Conservation (phyloP, 176 grass and related monocot genomes). For the Carex parvula region DNA sequence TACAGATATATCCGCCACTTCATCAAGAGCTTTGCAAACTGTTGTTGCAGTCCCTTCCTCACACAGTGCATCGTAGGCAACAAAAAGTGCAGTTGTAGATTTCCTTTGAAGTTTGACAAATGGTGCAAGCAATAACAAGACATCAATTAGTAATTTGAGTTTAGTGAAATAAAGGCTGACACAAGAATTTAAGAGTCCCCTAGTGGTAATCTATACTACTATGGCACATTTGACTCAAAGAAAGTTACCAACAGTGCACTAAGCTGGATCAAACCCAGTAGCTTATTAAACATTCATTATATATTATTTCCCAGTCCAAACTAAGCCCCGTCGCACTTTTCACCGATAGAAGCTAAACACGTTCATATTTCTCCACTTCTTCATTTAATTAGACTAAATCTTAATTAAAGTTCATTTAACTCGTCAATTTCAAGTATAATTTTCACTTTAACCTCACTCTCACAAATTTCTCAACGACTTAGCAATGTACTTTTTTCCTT, state of each 20-base stretch:
- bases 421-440: neutral
- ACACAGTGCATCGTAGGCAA: conserved; percentile 86
- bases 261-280: neutral
- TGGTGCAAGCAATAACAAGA: conserved; percentile 22
- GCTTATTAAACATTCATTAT: too few species aligned
- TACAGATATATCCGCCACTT: conserved; percentile 89
- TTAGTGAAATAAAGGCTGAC: neutral
- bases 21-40: conserved; percentile 88
- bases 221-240: neutral
- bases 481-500: neutral
- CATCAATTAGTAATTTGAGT: neutral
- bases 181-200: neutral
- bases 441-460: neutral
- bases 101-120: conserved; percentile 38
- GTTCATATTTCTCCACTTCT: too few species aligned
- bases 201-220: neutral
- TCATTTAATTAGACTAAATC: too few species aligned
- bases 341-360: too few species aligned
- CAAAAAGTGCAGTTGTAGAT: conserved; percentile 88
- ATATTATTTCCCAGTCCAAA: too few species aligned
- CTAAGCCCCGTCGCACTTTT: too few species aligned
- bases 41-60: conserved; percentile 94
- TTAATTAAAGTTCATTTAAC: neutral
- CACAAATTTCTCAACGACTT: neutral
- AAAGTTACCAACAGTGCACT: neutral